A percentile compares a stretch with the other conserved stretches of the same genome.
Evolutionary conservation across 176 grass and related monocot species (phyloP).

Genomic region (Melocanna baccifera): DNA sequence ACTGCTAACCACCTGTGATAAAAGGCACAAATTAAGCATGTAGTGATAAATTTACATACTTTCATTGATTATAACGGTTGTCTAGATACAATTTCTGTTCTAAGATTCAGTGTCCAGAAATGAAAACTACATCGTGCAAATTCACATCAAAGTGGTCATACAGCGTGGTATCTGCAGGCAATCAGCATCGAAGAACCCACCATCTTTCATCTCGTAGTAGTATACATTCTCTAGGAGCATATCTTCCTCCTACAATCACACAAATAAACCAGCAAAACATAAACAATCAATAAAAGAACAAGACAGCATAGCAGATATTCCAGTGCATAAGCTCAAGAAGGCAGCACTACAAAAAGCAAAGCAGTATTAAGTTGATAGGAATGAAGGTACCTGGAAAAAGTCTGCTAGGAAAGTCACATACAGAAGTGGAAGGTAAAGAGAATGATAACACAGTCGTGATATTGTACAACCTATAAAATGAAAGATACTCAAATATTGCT

Average conservation of each 20-base stretch:
- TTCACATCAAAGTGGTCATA: constrained; percentile 38
- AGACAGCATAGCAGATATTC: background rate
- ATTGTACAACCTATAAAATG: constrained; percentile 73
- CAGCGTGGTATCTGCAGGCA: constrained; percentile 24
- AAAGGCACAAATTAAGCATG: background rate
- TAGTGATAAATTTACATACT: constrained; percentile 46
- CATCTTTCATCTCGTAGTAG: constrained; percentile 99
- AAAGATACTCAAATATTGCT: constrained; percentile 9
- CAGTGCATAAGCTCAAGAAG: background rate
- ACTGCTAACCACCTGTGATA: background rate
- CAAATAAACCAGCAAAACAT: background rate
- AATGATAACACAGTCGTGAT: constrained; percentile 82
- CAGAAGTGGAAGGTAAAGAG: constrained; percentile 92
- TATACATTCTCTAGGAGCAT: constrained; percentile 92
- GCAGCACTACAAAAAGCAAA: background rate
- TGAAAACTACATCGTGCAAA: constrained; percentile 9
- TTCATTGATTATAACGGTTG: constrained; percentile 34
- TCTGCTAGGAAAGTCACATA: constrained; percentile 93
- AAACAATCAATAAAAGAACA: constrained; percentile 26
- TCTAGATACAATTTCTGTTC: constrained; percentile 40
- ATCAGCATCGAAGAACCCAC: constrained; percentile 97
- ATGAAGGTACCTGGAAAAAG: constrained; percentile 83
- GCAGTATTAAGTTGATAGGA: background rate
- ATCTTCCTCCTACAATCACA: constrained; percentile 80
- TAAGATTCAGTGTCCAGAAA: constrained; percentile 3